phyloP scores from a whole-genome alignment of 768 basidiomycete genomes.

The Lactifluus piperatus region DNA sequence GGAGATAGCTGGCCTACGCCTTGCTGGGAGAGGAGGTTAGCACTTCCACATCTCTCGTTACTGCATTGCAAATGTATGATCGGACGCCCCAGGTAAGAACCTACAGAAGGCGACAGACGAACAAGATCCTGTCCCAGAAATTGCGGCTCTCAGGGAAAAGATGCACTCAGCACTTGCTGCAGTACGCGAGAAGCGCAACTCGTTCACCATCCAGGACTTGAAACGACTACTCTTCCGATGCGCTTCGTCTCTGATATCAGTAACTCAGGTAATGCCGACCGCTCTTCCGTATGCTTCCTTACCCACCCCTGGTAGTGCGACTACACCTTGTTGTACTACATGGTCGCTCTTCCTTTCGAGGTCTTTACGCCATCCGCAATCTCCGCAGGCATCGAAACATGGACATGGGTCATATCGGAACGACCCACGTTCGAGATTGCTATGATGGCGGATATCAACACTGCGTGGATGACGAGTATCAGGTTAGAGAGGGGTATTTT shows the following conservation, averaged over 20 bases:
- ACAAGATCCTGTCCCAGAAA: slow-evolving; percentile 49
- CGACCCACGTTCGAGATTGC: slow-evolving; percentile 74
- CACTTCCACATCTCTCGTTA: neutral
- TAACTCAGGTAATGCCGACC: slow-evolving; percentile 40
- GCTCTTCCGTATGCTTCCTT: neutral
- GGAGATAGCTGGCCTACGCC: slow-evolving; percentile 71
- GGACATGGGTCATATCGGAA: slow-evolving; percentile 94
- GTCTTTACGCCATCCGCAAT: slow-evolving; percentile 83
- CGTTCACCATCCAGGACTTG: slow-evolving; percentile 73
- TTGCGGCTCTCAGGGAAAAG: slow-evolving; percentile 57
- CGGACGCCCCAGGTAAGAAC: slow-evolving; percentile 37
- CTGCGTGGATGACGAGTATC: slow-evolving; percentile 83
- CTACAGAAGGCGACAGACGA: slow-evolving; percentile 55
- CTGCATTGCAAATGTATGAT: neutral
- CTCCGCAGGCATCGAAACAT: slow-evolving; percentile 82
- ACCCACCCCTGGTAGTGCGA: slow-evolving; percentile 51
- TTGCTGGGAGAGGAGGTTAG: slow-evolving; percentile 59
- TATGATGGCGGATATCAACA: slow-evolving; percentile 75
- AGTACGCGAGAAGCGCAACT: slow-evolving; percentile 61
- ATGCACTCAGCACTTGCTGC: slow-evolving; percentile 58
- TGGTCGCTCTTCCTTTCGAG: slow-evolving; percentile 83
- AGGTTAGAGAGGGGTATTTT: slow-evolving; percentile 75
- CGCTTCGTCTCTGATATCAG: slow-evolving; percentile 69
- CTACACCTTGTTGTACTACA: slow-evolving; percentile 73
- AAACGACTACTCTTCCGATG: slow-evolving; percentile 81